phyloP scores from a whole-genome alignment of 495 filamentous ascomycete genomes.

The Aspergillus steynii region DNA sequence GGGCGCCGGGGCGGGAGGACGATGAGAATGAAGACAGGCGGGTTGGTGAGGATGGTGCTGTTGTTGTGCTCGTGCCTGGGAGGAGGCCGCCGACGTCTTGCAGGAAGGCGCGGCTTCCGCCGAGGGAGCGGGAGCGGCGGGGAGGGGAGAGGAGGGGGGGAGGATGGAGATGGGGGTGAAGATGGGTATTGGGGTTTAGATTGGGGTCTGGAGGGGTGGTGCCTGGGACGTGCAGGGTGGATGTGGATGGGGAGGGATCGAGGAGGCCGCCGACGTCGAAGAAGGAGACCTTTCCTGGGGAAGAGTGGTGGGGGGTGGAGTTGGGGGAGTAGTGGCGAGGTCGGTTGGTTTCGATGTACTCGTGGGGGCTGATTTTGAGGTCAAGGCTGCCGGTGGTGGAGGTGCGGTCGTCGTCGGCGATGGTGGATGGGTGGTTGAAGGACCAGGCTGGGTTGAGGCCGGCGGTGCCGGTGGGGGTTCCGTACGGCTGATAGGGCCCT shows the following conservation, averaged over 20 bases:
- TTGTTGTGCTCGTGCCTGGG: conserved; percentile 23
- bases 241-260: conserved; percentile 28
- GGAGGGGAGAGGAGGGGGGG: background rate
- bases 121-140: conserved; percentile 21
- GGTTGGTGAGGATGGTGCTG: conserved; percentile 12
- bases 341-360: conserved; percentile 37
- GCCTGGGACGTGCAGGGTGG: conserved; percentile 11
- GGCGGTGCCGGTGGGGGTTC: conserved; percentile 27
- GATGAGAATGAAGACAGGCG: background rate
- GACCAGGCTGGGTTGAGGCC: conserved; percentile 35
- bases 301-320: conserved; percentile 6
- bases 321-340: conserved; percentile 11
- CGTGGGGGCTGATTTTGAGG: conserved; percentile 36
- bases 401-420: conserved; percentile 26
- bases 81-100: conserved; percentile 61
- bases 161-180: background rate
- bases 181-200: too few species aligned
- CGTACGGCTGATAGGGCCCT: conserved; percentile 21
- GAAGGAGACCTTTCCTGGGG: conserved; percentile 55
- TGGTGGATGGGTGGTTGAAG: conserved; percentile 24
- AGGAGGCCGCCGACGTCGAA: conserved; percentile 72
- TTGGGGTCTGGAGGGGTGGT: background rate
- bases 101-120: conserved; percentile 53
- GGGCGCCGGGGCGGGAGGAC: conserved; percentile 12
- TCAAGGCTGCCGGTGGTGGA: conserved; percentile 37